phyloP scores from a whole-genome alignment of 352 stramenopile species.

The Phytophthora niederhauseri region DNA sequence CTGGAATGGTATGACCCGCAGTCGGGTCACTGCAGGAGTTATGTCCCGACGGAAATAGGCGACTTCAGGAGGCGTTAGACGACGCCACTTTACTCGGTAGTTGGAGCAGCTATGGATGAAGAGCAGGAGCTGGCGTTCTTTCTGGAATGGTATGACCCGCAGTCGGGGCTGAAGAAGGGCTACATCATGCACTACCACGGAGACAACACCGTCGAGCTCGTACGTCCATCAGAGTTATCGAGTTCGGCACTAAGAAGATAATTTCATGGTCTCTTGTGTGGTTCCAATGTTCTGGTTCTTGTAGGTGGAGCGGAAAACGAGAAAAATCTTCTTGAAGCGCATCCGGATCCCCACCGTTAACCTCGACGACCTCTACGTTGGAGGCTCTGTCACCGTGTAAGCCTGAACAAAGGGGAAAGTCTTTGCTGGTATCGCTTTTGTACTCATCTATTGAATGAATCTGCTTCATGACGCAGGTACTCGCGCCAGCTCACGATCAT shows the following conservation, averaged over 20 bases:
- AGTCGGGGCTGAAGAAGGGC: conserved; percentile 67
- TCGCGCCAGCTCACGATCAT: conserved; percentile 75
- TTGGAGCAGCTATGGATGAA: conserved; percentile 40
- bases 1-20: conserved; percentile 84
- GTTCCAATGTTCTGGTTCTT: neutral
- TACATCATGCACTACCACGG: conserved; percentile 81
- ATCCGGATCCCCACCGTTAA: conserved; percentile 76
- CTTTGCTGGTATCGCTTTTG: neutral
- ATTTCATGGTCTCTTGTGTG: no score
- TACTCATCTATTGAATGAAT: neutral
- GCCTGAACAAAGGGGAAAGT: neutral
- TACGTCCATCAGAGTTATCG: conserved; percentile 20
- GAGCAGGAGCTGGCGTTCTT: conserved; percentile 77
- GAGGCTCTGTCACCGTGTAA: conserved; percentile 72
- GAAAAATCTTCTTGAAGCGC: conserved; percentile 77
- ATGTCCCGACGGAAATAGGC: conserved; percentile 17
- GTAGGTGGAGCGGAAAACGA: conserved; percentile 67
- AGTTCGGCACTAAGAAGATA: neutral
- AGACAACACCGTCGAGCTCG: conserved; percentile 76
- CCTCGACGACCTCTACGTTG: conserved; percentile 69
- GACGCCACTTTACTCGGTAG: neutral
- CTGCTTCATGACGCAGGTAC: conserved; percentile 43
- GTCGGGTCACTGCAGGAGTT: conserved; percentile 39
- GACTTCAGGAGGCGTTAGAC: neutral
- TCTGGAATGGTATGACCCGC: conserved; percentile 79